These are phyloP conservation scores for Blastobotrys illinoisensis DNA, from an alignment of 1,139 yeast species.

Conservation along the genomic window DNA sequence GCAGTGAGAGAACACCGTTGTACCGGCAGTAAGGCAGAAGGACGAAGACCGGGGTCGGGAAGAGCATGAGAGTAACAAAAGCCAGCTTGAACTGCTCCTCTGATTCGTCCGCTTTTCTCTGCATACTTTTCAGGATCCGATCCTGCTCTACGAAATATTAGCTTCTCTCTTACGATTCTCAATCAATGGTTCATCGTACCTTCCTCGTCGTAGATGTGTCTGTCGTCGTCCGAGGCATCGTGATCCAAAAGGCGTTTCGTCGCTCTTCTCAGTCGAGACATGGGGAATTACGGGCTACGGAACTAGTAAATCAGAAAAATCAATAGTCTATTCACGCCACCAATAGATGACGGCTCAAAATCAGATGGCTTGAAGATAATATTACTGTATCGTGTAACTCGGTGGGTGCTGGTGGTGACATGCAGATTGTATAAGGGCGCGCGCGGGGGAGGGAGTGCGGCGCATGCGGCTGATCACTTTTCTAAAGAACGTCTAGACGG, in stretches of 20 bases:
- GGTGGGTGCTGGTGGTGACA: not conserved
- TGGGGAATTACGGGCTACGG: not conserved
- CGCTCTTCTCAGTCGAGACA: slow-evolving; percentile 25
- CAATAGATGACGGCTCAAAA: not conserved
- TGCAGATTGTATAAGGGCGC: not conserved
- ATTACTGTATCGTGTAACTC: no score
- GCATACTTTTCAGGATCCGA: slow-evolving; percentile 24
- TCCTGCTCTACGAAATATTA: slow-evolving; percentile 26
- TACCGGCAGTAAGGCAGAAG: slow-evolving; percentile 29
- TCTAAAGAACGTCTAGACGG: slow-evolving; percentile 39
- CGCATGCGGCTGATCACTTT: not conserved
- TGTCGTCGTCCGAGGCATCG: slow-evolving; percentile 12
- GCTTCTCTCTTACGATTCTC: not conserved
- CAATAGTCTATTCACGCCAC: not conserved
- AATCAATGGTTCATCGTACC: slow-evolving; percentile 13
- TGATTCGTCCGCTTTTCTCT: slow-evolving; percentile 23
- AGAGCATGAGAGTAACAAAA: slow-evolving; percentile 23
- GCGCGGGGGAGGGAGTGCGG: not conserved
- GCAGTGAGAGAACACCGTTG: slow-evolving; percentile 28
- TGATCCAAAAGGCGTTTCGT: slow-evolving; percentile 19
- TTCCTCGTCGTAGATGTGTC: slow-evolving; percentile 20
- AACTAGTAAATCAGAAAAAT: no score
- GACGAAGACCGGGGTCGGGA: slow-evolving; percentile 33
- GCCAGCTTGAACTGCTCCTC: slow-evolving; percentile 23
- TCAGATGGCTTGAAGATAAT: not conserved